Percentiles rank a stretch among this genome's conserved stretches.
phyloP scores from a whole-genome alignment of 208 protist species.

The Porcisia hertigi region DNA sequence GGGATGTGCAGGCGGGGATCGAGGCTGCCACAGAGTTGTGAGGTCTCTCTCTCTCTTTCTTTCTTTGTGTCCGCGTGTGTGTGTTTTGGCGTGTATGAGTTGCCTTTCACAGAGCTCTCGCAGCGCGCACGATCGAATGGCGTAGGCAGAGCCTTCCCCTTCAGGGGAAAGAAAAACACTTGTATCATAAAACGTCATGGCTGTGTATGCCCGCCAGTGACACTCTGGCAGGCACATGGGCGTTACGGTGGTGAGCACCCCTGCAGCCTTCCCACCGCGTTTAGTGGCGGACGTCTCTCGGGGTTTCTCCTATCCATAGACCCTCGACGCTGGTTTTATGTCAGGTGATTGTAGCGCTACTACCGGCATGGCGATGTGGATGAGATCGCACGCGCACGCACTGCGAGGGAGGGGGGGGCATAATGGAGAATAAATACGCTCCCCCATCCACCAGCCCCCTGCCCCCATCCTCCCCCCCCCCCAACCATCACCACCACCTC shows the following conservation, averaged over 20 bases:
- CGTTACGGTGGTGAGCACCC: neutral
- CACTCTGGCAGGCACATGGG: neutral
- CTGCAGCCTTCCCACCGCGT: neutral
- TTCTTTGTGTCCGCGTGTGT: too few species aligned
- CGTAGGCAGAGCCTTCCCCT: neutral
- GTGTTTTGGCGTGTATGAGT: neutral
- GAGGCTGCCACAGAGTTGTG: slow-evolving; percentile 20
- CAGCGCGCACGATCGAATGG: neutral
- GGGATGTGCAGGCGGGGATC: slow-evolving; percentile 84
- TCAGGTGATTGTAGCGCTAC: neutral
- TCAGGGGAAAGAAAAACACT: neutral
- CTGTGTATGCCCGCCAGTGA: neutral
- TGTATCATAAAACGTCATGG: neutral
- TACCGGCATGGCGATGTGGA: neutral
- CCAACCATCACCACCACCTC: too few species aligned
- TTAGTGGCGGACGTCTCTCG: neutral
- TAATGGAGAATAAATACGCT: neutral
- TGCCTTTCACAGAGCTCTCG: neutral
- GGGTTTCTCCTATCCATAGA: neutral
- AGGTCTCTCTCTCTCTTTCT: neutral
- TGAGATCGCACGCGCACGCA: neutral
- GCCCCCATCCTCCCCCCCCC: too few species aligned
- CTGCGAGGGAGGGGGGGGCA: too few species aligned
- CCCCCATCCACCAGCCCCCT: neutral
- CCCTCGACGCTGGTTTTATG: neutral